Conservation (phyloP, 805 yeast genomes). For the Yueomyces sinensis region DNA sequence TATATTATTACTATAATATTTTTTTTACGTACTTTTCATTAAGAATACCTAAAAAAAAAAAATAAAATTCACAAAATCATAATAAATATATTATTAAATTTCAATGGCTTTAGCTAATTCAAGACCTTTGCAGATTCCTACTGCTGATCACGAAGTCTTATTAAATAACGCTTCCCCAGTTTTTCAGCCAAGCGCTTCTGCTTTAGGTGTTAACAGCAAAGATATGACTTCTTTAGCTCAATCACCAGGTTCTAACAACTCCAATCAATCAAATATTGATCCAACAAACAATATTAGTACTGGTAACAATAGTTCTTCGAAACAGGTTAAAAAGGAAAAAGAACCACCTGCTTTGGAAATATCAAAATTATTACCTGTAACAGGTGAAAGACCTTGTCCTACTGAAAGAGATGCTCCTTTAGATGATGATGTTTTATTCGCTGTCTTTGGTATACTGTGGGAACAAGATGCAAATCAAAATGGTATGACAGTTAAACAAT, state of each 20-base stretch:
- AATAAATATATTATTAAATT: no score
- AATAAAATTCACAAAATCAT: not conserved
- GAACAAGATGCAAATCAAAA: constrained; percentile 55
- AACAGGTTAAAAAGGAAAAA: constrained; percentile 11
- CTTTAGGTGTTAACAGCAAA: constrained; percentile 10
- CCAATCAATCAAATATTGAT: not conserved
- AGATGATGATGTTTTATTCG: constrained; percentile 60
- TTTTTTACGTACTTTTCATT: no score
- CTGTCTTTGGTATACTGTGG: constrained; percentile 58
- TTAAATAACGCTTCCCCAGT: constrained; percentile 23
- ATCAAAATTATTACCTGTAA: constrained; percentile 67
- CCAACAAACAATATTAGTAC: not conserved
- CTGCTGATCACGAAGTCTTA: constrained; percentile 23
- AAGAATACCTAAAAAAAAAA: no score
- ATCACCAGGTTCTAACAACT: not conserved
- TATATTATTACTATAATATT: no score
- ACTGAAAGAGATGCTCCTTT: constrained; percentile 40
- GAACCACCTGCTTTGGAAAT: constrained; percentile 26
- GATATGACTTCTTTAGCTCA: constrained; percentile 1
- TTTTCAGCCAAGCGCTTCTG: constrained; percentile 15
- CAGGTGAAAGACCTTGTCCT: constrained; percentile 65
- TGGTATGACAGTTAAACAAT: constrained; percentile 86
- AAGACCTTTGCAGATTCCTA: constrained; percentile 46
- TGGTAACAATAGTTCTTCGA: constrained; percentile 3
- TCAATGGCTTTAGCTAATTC: constrained; percentile 54